Percentiles rank a stretch among this genome's conserved stretches.
Conservation (phyloP, 208 protist species). For the Trypanosoma rangeli region DNA sequence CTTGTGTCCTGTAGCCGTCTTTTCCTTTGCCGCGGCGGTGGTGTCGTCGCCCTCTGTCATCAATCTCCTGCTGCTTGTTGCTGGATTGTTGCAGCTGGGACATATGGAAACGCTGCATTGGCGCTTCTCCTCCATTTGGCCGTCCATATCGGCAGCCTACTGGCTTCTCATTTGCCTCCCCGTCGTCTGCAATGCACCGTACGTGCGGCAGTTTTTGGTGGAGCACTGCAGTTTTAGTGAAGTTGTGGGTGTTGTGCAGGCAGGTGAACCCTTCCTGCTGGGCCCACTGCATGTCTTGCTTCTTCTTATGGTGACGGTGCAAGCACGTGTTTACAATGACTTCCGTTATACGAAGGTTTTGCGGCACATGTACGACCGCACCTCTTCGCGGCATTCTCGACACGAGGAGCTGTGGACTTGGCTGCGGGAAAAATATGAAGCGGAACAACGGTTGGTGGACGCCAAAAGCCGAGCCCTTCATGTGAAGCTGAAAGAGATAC, state of each 20-base stretch:
- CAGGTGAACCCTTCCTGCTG: background rate
- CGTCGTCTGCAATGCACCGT: constrained; percentile 14
- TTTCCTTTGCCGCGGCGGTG: constrained; percentile 34
- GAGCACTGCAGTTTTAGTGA: background rate
- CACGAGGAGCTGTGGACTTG: constrained; percentile 25
- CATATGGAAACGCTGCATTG: constrained; percentile 34
- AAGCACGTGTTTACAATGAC: constrained; percentile 37
- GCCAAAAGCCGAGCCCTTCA: constrained; percentile 16
- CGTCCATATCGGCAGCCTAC: constrained; percentile 5
- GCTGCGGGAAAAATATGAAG: constrained; percentile 22
- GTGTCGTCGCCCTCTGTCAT: constrained; percentile 26
- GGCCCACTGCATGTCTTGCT: constrained; percentile 20
- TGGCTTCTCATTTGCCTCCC: constrained; percentile 6
- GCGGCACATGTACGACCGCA: constrained; percentile 17
- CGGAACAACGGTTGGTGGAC: constrained; percentile 10
- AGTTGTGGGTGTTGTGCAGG: constrained; percentile 10
- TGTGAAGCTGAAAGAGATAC: constrained; percentile 23
- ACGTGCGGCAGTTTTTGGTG: constrained; percentile 10
- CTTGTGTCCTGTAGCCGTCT: constrained; percentile 30
- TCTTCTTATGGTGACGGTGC: constrained; percentile 32
- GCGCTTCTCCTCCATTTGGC: constrained; percentile 28
- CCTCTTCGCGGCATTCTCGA: constrained; percentile 6
- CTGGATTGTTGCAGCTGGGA: constrained; percentile 30
- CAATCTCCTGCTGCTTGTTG: constrained; percentile 25
- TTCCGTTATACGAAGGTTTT: constrained; percentile 31